phyloP scores from a whole-genome alignment of 306 rosid genomes.

The Acacia confusa region DNA sequence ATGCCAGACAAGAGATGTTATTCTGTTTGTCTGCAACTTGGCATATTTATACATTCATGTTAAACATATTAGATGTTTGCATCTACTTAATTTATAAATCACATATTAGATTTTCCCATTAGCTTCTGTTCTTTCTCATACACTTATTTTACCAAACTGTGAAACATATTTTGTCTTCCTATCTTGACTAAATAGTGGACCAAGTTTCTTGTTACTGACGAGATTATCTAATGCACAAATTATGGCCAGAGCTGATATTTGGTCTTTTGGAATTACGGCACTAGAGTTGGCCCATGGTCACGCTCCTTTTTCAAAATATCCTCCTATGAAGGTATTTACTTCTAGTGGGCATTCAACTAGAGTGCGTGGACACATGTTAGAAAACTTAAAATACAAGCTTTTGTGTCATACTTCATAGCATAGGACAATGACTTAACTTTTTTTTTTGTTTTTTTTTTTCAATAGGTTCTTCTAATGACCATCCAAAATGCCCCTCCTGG shows the following conservation, averaged over 20 bases:
- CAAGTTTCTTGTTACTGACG: slow-evolving; percentile 4
- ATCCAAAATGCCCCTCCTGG: slow-evolving; percentile 99
- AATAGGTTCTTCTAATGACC: slow-evolving; percentile 95
- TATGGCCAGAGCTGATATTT: slow-evolving; percentile 55
- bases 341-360: neutral
- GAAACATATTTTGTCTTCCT: neutral
- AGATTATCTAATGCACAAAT: slow-evolving; percentile 11
- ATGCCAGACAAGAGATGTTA: neutral
- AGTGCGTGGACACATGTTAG: neutral
- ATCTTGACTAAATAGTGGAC: neutral
- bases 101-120: neutral
- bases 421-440: slow-evolving; percentile 3
- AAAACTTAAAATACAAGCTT: neutral
- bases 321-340: slow-evolving; percentile 59
- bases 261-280: slow-evolving; percentile 68
- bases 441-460: slow-evolving; percentile 1
- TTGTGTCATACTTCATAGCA: slow-evolving; percentile 3
- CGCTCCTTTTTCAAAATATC: slow-evolving; percentile 65
- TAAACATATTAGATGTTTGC: neutral
- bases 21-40: neutral
- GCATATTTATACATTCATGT: neutral
- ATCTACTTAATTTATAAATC: neutral
- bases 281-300: slow-evolving; percentile 69
- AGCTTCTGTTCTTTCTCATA: neutral
- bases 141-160: neutral